A percentile compares a stretch with the other conserved stretches of the same genome.
Conservation (phyloP, 2,329 filamentous ascomycete species). For the Apiospora phragmitis region DNA sequence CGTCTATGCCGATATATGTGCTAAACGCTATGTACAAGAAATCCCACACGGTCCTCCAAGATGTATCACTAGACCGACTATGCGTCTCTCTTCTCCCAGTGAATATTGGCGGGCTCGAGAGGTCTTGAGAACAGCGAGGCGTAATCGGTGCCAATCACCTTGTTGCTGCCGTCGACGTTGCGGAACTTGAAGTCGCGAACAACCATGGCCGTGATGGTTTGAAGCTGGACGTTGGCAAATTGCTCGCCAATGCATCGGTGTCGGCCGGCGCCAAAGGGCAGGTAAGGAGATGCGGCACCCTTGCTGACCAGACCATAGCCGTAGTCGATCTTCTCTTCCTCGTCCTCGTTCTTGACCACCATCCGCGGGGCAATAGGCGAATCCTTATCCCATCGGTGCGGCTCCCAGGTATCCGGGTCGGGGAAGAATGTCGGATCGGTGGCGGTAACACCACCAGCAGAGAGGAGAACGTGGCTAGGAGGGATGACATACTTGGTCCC, state of each 20-base stretch:
- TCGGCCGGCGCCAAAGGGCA: conserved; percentile 90
- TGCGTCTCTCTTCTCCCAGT: conserved; percentile 69
- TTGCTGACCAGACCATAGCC: conserved; percentile 93
- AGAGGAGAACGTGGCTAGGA: conserved; percentile 75
- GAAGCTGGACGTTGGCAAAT: conserved; percentile 90
- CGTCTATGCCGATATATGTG: not conserved
- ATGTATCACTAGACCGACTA: not conserved
- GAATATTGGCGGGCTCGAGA: conserved; percentile 67
- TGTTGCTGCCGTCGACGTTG: conserved; percentile 70
- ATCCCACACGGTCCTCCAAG: not conserved
- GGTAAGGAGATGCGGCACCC: conserved; percentile 84
- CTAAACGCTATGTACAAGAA: conserved; percentile 9
- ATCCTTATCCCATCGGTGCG: conserved; percentile 81
- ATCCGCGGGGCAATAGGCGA: conserved; percentile 55
- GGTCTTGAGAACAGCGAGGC: conserved; percentile 73
- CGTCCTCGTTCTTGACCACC: conserved; percentile 45
- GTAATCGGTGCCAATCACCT: conserved; percentile 69
- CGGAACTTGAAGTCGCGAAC: conserved; percentile 79
- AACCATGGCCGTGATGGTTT: conserved; percentile 77
- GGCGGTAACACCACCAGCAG: conserved; percentile 81
- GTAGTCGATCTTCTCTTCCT: conserved; percentile 83
- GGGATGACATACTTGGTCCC: conserved; percentile 84
- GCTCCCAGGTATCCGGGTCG: conserved; percentile 80
- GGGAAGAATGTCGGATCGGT: conserved; percentile 76
- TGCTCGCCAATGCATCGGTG: conserved; percentile 97